phyloP scores from a whole-genome alignment of 2,329 filamentous ascomycete species.

The Colletotrichum cereale region DNA sequence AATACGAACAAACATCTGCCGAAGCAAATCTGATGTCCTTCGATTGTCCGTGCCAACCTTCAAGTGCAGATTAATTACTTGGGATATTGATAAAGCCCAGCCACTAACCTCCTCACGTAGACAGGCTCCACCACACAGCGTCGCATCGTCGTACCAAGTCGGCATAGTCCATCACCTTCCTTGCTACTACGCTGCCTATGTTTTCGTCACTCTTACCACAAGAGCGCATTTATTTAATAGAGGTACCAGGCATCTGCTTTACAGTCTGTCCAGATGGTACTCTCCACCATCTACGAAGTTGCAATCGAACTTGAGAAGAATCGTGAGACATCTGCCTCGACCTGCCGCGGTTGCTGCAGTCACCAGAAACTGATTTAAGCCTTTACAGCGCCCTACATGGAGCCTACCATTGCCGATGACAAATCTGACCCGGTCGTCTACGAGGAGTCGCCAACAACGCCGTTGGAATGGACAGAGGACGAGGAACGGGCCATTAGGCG shows the following conservation, averaged over 20 bases:
- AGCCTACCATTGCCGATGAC: not conserved
- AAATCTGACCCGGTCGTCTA: constrained; percentile 5
- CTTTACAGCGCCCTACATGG: not conserved
- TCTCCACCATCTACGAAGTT: constrained; percentile 8
- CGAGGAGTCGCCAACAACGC: not conserved
- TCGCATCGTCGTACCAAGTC: not conserved
- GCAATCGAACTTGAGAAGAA: not conserved
- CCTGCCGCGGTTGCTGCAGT: too few relatives aligned
- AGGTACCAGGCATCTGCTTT: not conserved
- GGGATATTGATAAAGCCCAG: not conserved
- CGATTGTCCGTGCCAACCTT: not conserved
- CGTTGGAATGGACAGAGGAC: constrained; percentile 58
- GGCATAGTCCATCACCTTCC: not conserved
- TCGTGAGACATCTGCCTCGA: not conserved
- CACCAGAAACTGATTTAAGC: not conserved
- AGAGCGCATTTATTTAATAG: not conserved
- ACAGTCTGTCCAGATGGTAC: constrained; percentile 8
- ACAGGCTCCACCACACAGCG: not conserved
- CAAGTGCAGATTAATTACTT: not conserved
- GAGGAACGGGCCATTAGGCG: constrained; percentile 63
- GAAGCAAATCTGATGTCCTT: not conserved
- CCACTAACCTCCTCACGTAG: not conserved
- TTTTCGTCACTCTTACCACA: not conserved
- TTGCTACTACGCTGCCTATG: not conserved
- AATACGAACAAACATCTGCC: not conserved